These are phyloP conservation scores for Cladobotryum protrusum DNA, from an alignment of 2,329 filamentous ascomycete species.

Conservation along the genomic window DNA sequence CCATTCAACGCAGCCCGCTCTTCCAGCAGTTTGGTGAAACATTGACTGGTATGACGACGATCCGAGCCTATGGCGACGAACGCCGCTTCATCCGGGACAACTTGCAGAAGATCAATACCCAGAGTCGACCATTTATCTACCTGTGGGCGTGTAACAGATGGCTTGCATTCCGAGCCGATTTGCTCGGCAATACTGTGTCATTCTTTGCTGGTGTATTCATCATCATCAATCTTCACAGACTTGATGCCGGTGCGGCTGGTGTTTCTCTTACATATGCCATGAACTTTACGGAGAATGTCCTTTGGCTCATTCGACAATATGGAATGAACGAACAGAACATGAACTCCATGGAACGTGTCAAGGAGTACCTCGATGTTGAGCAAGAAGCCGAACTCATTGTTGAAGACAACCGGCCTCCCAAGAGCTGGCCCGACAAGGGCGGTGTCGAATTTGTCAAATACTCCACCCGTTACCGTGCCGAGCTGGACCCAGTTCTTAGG, in stretches of 20 bases:
- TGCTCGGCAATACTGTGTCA: slow-evolving; percentile 82
- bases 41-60: slow-evolving; percentile 88
- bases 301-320: slow-evolving; percentile 94
- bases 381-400: slow-evolving; percentile 80
- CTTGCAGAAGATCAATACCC: slow-evolving; percentile 77
- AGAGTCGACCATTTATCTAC: slow-evolving; percentile 90
- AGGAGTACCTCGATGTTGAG: slow-evolving; percentile 94
- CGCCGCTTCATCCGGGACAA: slow-evolving; percentile 92
- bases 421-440: slow-evolving; percentile 80
- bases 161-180: slow-evolving; percentile 87
- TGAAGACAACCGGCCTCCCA: slow-evolving; percentile 68
- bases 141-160: slow-evolving; percentile 96
- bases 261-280: slow-evolving; percentile 93
- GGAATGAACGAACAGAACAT: slow-evolving; percentile 97
- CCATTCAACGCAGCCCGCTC: slow-evolving; percentile 84
- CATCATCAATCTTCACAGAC: slow-evolving; percentile 70
- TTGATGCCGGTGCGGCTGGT: slow-evolving; percentile 88
- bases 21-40: slow-evolving; percentile 99
- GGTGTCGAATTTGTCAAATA: slow-evolving; percentile 84
- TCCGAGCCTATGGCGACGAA: slow-evolving; percentile 92
- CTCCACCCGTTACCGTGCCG: slow-evolving; percentile 79
- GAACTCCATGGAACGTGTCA: slow-evolving; percentile 97
- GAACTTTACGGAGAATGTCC: slow-evolving; percentile 91
- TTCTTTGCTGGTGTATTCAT: slow-evolving; percentile 94
- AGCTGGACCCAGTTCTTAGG: slow-evolving; percentile 80